Percentiles rank a stretch among this genome's conserved stretches.
phyloP scores from a whole-genome alignment of 345 rosid genomes.

The Acer saccharum region DNA sequence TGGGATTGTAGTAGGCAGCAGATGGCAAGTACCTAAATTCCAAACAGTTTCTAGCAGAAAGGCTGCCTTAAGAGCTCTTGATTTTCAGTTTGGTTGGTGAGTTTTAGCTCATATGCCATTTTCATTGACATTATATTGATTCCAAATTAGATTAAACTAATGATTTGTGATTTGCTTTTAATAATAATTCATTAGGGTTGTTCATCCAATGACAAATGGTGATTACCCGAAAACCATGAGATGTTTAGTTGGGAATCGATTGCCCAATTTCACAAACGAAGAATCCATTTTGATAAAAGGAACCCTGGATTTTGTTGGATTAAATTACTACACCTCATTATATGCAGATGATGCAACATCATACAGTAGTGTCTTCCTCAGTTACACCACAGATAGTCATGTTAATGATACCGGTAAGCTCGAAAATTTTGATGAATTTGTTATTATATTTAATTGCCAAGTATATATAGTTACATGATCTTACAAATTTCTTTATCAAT shows the following conservation, averaged over 20 bases:
- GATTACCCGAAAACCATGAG: conserved; percentile 64
- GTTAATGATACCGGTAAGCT: conserved; percentile 20
- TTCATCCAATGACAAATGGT: conserved; percentile 54
- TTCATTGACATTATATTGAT: no score
- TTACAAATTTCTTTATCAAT: neutral
- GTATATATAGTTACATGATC: neutral
- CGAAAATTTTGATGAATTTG: neutral
- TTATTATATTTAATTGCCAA: neutral
- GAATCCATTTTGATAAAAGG: conserved; percentile 48
- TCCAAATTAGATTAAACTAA: no score
- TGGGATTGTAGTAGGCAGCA: conserved; percentile 26
- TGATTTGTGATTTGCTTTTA: no score
- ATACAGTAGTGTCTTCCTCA: conserved; percentile 14
- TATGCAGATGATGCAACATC: conserved; percentile 27
- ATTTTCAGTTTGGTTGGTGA: conserved; percentile 30
- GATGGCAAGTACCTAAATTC: conserved; percentile 34
- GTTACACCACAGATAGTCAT: conserved; percentile 33
- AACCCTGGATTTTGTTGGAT: conserved; percentile 57
- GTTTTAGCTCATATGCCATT: neutral
- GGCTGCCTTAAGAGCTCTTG: conserved; percentile 17
- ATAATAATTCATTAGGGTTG: conserved; percentile 32
- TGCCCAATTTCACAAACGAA: conserved; percentile 57
- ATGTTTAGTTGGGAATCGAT: conserved; percentile 41
- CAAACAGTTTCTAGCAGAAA: conserved; percentile 16
- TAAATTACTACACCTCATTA: conserved; percentile 58